Evolutionary conservation across 2,329 filamentous ascomycete genomes (phyloP).

Genomic region (Penicillium verrucosum): DNA sequence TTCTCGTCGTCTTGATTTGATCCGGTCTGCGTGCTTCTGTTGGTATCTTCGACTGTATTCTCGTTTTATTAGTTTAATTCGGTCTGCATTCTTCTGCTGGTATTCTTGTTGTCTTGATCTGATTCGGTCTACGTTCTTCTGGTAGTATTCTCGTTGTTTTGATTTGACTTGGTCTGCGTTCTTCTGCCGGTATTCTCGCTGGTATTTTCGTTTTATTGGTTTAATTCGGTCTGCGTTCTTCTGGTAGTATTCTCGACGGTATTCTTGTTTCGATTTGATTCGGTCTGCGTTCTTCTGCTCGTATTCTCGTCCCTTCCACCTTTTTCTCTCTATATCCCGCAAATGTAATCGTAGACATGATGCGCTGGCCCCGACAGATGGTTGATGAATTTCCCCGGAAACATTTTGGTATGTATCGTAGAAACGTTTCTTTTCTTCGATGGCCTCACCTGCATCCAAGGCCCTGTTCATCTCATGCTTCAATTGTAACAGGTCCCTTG

Average conservation of each 20-base stretch:
- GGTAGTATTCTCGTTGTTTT: rapidly evolving
- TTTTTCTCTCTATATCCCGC: neutral
- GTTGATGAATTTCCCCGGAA: neutral
- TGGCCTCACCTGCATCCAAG: neutral
- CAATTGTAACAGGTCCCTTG: neutral
- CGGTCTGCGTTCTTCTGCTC: neutral
- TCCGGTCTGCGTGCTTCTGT: neutral
- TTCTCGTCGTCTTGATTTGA: rapidly evolving
- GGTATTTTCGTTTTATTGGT: neutral
- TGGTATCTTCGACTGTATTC: too few species aligned
- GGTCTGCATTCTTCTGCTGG: neutral
- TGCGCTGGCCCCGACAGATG: neutral
- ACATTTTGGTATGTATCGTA: neutral
- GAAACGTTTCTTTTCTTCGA: neutral
- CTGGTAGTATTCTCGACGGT: rapidly evolving
- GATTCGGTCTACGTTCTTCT: neutral
- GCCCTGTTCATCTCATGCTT: neutral
- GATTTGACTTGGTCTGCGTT: neutral
- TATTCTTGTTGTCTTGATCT: neutral
- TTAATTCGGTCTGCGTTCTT: neutral
- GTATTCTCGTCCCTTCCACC: neutral
- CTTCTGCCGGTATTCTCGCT: neutral
- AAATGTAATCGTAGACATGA: neutral
- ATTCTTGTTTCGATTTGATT: rapidly evolving
- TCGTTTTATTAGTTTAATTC: rapidly evolving